Evolutionary conservation across 345 rosid genomes (phyloP).

Genomic region (Draba incana): DNA sequence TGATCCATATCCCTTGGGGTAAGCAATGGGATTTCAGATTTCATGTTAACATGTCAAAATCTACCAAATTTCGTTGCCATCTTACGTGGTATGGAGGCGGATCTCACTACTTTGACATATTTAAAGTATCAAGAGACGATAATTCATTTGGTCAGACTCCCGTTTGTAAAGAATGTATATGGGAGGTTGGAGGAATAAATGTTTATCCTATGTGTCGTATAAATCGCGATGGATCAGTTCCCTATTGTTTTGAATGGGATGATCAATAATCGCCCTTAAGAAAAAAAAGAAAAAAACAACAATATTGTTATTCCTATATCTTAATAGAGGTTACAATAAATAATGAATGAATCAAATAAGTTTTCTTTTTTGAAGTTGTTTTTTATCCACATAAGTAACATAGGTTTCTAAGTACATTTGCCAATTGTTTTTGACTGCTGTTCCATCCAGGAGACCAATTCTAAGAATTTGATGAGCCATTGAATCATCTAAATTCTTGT

Average conservation of each 20-base stretch:
- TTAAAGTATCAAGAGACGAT: constrained; percentile 25
- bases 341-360: background rate
- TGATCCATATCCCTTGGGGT: constrained; percentile 1
- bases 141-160: background rate
- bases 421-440: too few species aligned
- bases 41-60: constrained; percentile 4
- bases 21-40: background rate
- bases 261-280: background rate
- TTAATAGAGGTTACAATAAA: background rate
- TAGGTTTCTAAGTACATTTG: too few species aligned
- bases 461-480: too few species aligned
- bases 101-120: constrained; percentile 19
- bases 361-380: background rate
- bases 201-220: constrained; percentile 6
- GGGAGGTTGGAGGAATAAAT: constrained; percentile 2
- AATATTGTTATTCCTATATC: background rate
- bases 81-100: constrained; percentile 9
- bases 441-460: too few species aligned
- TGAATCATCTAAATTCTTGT: too few species aligned
- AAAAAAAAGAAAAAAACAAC: background rate
- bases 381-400: background rate
- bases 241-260: constrained; percentile 11
- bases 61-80: constrained; percentile 1
- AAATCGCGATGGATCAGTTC: background rate
- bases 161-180: constrained; percentile 21